Conservation (phyloP, 495 filamentous ascomycete species). For the Rostrohypoxylon terebratum region DNA sequence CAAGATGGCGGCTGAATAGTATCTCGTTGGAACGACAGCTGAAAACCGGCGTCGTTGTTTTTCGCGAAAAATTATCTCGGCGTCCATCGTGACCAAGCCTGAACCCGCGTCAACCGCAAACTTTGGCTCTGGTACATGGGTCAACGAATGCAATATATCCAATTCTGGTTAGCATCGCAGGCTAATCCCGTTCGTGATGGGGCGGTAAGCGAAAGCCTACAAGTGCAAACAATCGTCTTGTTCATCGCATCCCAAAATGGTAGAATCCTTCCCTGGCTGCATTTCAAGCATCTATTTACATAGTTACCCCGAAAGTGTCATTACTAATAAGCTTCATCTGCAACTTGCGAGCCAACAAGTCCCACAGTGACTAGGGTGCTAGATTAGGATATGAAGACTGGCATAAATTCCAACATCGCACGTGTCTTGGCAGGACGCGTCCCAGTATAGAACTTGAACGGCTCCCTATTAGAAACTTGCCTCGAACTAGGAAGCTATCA, state of each 20-base stretch:
- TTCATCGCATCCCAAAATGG: neutral
- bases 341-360: neutral
- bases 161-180: neutral
- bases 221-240: neutral
- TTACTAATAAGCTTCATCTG: conserved; percentile 9
- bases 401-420: conserved; percentile 15
- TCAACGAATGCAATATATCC: conserved; percentile 15
- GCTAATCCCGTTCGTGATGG: conserved; percentile 14
- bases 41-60: neutral
- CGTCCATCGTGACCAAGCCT: neutral
- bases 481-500: neutral
- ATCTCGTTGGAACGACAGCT: neutral
- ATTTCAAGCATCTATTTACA: neutral
- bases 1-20: neutral
- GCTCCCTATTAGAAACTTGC: conserved; percentile 6
- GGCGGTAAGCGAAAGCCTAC: conserved; percentile 1
- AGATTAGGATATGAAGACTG: conserved; percentile 17
- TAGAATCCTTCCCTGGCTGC: conserved; percentile 5
- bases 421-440: conserved; percentile 28
- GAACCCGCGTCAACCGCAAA: conserved; percentile 17
- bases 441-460: neutral
- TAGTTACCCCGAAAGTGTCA: conserved; percentile 9
- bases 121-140: neutral
- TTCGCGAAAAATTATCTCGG: neutral
- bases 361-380: conserved; percentile 12